A percentile compares a stretch with the other conserved stretches of the same genome.
Evolutionary conservation across 805 yeast genomes (phyloP).

Genomic region (Metschnikowia santaceciliae): DNA sequence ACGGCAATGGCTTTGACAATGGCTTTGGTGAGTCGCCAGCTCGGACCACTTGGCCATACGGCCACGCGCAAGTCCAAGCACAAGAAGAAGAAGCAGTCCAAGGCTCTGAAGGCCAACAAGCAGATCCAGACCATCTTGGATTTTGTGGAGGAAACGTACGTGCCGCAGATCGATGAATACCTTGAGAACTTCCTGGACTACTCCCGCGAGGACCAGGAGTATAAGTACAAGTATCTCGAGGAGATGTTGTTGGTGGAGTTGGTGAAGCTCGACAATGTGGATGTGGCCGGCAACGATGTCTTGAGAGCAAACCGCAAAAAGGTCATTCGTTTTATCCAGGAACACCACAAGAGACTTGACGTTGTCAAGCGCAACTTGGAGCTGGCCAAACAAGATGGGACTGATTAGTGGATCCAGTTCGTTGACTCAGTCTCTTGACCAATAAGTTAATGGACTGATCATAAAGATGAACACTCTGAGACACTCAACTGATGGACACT

Average conservation of each 20-base stretch:
- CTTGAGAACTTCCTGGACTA: slow-evolving; percentile 10
- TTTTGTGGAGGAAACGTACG: slow-evolving; percentile 37
- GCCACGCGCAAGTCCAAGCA: slow-evolving; percentile 17
- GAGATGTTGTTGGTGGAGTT: slow-evolving; percentile 66
- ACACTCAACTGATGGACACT: no score
- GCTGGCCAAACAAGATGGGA: no score
- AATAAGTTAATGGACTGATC: no score
- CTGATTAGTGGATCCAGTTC: no score
- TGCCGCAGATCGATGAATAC: slow-evolving; percentile 24
- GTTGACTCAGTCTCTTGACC: no score
- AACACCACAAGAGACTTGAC: slow-evolving; percentile 54
- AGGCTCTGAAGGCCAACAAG: slow-evolving; percentile 38
- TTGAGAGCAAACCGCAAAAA: slow-evolving; percentile 57
- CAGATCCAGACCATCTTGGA: slow-evolving; percentile 39
- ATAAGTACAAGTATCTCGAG: slow-evolving; percentile 55
- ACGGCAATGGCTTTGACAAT: slow-evolving; percentile 10
- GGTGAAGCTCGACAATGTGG: slow-evolving; percentile 64
- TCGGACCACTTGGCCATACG: not conserved
- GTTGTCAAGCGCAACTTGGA: slow-evolving; percentile 31
- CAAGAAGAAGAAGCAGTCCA: slow-evolving; percentile 35
- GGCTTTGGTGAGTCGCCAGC: no score
- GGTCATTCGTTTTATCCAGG: slow-evolving; percentile 58
- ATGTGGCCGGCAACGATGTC: slow-evolving; percentile 45
- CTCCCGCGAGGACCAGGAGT: slow-evolving; percentile 27
- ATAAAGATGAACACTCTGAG: no score